Evolutionary conservation across 2,329 filamentous ascomycete species (phyloP).

Genomic region (Capronia coronata): DNA sequence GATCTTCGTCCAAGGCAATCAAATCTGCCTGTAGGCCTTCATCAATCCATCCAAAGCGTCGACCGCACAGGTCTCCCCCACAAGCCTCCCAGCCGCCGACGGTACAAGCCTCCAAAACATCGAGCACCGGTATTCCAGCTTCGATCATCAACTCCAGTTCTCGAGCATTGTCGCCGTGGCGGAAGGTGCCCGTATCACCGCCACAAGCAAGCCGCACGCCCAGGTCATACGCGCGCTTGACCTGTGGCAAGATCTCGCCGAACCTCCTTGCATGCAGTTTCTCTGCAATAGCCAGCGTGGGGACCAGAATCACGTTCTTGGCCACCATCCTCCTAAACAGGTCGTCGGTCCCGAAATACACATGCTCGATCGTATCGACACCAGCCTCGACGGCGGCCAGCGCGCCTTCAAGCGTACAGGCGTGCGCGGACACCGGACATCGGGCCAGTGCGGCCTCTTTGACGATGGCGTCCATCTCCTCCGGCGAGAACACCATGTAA

Average conservation of each 20-base stretch:
- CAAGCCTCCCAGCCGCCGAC: slow-evolving; percentile 53
- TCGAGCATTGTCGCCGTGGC: slow-evolving; percentile 48
- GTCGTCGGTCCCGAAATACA: slow-evolving; percentile 35
- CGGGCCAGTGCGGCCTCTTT: slow-evolving; percentile 40
- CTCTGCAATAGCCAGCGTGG: slow-evolving; percentile 47
- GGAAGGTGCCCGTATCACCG: slow-evolving; percentile 50
- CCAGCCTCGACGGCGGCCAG: slow-evolving; percentile 45
- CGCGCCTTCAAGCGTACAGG: slow-evolving; percentile 39
- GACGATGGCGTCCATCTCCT: slow-evolving; percentile 41
- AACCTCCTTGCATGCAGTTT: slow-evolving; percentile 26
- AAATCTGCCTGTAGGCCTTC: slow-evolving; percentile 48
- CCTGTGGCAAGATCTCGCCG: slow-evolving; percentile 18
- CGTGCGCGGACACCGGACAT: slow-evolving; percentile 43
- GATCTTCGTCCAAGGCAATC: slow-evolving; percentile 45
- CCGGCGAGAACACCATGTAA: slow-evolving; percentile 11
- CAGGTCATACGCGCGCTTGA: slow-evolving; percentile 42
- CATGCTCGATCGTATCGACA: slow-evolving; percentile 46
- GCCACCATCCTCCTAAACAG: slow-evolving; percentile 43
- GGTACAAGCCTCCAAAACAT: slow-evolving; percentile 47
- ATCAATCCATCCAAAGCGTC: slow-evolving; percentile 49
- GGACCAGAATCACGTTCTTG: slow-evolving; percentile 46
- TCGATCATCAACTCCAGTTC: slow-evolving; percentile 51
- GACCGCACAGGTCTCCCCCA: slow-evolving; percentile 47
- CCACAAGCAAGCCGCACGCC: slow-evolving; percentile 49
- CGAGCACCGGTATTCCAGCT: slow-evolving; percentile 46